Evolutionary conservation across 2,329 filamentous ascomycete species (phyloP), one percentile per base, ranked within the genome.

Genomic region (Macrophomina phaseolina): DNA sequence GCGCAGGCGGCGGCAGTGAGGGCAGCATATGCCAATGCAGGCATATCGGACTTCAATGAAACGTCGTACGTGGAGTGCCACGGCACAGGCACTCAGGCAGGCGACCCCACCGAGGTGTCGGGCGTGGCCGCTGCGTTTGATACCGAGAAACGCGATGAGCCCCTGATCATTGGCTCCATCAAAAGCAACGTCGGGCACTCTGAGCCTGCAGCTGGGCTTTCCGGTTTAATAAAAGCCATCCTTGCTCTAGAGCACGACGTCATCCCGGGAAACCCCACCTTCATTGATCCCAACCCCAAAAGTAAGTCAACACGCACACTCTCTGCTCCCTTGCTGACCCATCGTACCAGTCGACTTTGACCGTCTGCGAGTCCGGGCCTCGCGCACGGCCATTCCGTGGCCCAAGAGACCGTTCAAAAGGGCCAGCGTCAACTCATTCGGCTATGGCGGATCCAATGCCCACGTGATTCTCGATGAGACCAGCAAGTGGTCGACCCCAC

Each of bases 101-200:
- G 86, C 2, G 86, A 88, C 67, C 85, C 85, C 0, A 81, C 84
- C 18, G 86, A 88, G 68, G 82, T 83, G 0, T 76, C 74, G 9
- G 84, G 83, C 3, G 81, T 87, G 40, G 73, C 79, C 46, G 77
- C 79, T 8, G 80, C 83, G 0, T 80, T 85, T 42, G 34, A 34
- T 30, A 55, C 12, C 14, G 34, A 34, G 9, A 5, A 64, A n/a
- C 64, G 45, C 1, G 23, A 14, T 9, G 32, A 66, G 9, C 73
- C 73, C 0, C 66, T 74, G 12, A 58, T 72, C 18, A 66, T 75
- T n/a, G 75, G 74, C 2, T 73, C 75, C 4, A 65, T 74, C 2
- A 78, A 78, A 66, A 66, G 71, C 8, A 75, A 74, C 16, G 56
- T 78, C 4, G 77, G 77, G 5, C 77, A 79, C 67, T 65, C 69